Evolutionary conservation across 176 grass and related monocot genomes (phyloP), one percentile per base, ranked within the genome.

Genomic region (maize (Zea mays)): DNA sequence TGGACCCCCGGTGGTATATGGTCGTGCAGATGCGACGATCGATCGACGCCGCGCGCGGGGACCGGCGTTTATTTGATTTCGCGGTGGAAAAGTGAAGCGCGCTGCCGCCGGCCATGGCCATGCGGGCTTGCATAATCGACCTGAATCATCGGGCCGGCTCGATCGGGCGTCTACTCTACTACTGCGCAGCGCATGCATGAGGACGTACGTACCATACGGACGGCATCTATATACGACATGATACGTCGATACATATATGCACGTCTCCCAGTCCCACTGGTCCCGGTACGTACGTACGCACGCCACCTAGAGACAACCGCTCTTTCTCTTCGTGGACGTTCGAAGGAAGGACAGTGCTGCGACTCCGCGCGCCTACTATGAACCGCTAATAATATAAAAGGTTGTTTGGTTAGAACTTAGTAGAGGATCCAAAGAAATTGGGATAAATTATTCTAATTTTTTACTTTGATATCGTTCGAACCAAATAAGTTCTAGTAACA

Each of bases 81-180:
- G 40, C 20, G 14, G 33, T 27, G 3, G 57, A 47, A 62, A 43
- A 20, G 27, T 8, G 4, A 10, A 20, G 44, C n/a, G 45, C 45
- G 3, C n/a, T 10, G 42, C 9, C 65, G 65, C 41, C n/a, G 66
- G 66, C n/a, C 41, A 46, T 46, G 66, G n/a, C n/a, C n/a, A n/a
- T n/a, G n/a, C n/a, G n/a, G n/a, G n/a, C n/a, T n/a, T n/a, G n/a
- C 57, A 27, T 46, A 5, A 27, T 46, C 66, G n/a, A 16, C 65
- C 65, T 74, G 27, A 68, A 85, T 80, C 70, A 9, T 50, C 50
- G 83, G 60, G 17, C 75, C 37, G 20, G 66, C 41, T 27, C 27
- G 27, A 27, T 27, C 40, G 65, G 39, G 39, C 8, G 39, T 67
- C 40, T n/a, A 43, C 16, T 44, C 27, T 27, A 27, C 27, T 27